These are phyloP conservation scores for Orbilia oligospora DNA, from an alignment of 2,329 filamentous ascomycete species.

Conservation along the genomic window DNA sequence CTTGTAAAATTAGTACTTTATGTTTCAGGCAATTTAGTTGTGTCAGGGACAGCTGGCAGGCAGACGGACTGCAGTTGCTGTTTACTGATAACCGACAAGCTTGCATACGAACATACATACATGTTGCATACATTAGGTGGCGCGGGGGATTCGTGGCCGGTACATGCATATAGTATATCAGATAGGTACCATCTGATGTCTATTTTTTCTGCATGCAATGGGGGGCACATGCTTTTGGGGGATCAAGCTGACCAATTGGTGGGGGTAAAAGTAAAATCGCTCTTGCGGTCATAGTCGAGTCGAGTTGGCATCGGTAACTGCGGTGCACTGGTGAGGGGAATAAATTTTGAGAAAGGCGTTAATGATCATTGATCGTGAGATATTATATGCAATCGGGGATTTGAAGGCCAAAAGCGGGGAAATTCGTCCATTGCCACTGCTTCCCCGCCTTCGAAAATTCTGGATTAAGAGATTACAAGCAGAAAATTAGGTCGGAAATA, in stretches of 20 bases:
- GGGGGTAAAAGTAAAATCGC: background rate
- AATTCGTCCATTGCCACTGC: background rate
- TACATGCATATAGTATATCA: conserved; percentile 18
- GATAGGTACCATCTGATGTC: conserved; percentile 16
- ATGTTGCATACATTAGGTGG: conserved; percentile 26
- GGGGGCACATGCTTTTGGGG: conserved; percentile 10
- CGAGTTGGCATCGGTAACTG: background rate
- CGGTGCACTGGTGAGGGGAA: conserved; percentile 6
- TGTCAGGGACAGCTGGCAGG: conserved; percentile 20
- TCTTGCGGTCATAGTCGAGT: background rate
- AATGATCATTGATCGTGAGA: conserved; percentile 10
- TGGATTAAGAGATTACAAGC: background rate
- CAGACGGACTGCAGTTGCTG: conserved; percentile 14
- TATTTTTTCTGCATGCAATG: conserved; percentile 18
- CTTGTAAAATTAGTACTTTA: background rate
- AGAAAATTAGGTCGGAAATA: background rate
- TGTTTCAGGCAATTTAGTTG: conserved; percentile 19
- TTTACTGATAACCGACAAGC: conserved; percentile 19
- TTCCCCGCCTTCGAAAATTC: background rate
- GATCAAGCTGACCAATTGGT: conserved; percentile 15
- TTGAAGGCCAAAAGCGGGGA: background rate
- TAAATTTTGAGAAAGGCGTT: background rate
- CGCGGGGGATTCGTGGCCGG: conserved; percentile 25
- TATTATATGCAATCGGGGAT: background rate
- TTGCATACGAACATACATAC: background rate